phyloP scores from a whole-genome alignment of 1,284 basidiomycete genomes.

The Microbotryum lychnidis-dioicae region DNA sequence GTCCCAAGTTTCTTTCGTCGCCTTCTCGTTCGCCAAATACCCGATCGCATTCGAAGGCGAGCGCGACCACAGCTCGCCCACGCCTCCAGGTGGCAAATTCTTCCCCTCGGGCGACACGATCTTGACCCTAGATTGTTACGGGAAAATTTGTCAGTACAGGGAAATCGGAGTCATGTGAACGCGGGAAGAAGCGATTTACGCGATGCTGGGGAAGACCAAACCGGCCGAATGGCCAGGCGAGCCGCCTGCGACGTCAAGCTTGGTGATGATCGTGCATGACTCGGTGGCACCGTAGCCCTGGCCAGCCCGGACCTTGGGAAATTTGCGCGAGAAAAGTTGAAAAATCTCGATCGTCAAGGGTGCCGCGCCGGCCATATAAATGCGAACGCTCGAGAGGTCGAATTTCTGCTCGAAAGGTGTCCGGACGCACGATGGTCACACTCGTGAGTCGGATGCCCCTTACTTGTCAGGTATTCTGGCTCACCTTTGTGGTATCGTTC shows the following conservation, averaged over 20 bases:
- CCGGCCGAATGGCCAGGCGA: constrained; percentile 19
- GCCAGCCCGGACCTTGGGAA: constrained; percentile 11
- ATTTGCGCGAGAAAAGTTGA: constrained; percentile 9
- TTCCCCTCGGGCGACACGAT: constrained; percentile 35
- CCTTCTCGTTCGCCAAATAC: constrained; percentile 35
- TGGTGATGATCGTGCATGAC: constrained; percentile 23
- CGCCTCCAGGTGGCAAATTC: constrained; percentile 11
- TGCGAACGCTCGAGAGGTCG: constrained; percentile 54
- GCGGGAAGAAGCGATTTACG: constrained; percentile 1
- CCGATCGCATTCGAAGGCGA: constrained; percentile 27
- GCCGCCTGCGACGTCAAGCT: constrained; percentile 3
- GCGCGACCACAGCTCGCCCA: constrained; percentile 26
- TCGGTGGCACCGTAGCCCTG: constrained; percentile 27
- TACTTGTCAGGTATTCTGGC: too few relatives aligned
- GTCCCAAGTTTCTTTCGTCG: constrained; percentile 34
- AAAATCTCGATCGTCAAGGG: constrained; percentile 52
- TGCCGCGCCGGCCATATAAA: constrained; percentile 61
- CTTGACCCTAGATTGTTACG: constrained; percentile 27
- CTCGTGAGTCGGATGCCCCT: too few relatives aligned
- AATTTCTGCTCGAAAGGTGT: constrained; percentile 49
- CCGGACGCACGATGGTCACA: too few relatives aligned
- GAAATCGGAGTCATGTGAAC: neutral
- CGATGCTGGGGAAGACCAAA: constrained; percentile 14
- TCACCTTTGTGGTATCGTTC: constrained; percentile 3
- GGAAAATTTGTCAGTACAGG: neutral